Evolutionary conservation across 495 filamentous ascomycete genomes (phyloP), one percentile per base, ranked within the genome.

Genomic region (Aspergillus asperescens): DNA sequence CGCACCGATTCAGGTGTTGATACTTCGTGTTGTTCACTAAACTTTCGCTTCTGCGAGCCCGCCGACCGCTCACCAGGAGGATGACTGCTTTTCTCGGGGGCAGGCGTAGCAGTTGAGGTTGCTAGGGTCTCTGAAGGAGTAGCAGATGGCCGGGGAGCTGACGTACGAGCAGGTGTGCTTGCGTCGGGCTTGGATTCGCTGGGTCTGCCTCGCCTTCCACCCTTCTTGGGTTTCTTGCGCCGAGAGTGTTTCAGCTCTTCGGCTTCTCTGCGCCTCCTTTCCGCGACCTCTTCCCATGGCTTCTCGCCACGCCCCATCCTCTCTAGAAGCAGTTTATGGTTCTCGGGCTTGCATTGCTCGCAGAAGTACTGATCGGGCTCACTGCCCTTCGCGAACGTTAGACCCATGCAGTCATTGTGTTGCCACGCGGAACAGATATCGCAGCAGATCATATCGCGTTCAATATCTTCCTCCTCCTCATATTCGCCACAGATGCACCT

Each of bases 341-440:
- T 80, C 48, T 90, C 83, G 4, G 92, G 93, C 41, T 77, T 76
- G 73, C 93, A 98, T 64, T 84, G 72, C 66, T 98, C 93, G 65
- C 93, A 98, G 64, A 83, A 90, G 71, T 97, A 98, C 62, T 85
- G 70, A 18, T 83, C 81, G 25, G 87, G 87, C 54, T 89, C 71
- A 54, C 87, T 80, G 29, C 88, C 82, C 13, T 86, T 80, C 51
- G 83, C 83, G 56, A 89, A 84, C 52, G 82, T 82, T 54, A 95
- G 76, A 23, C 88, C 90, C 81, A 98, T 90, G 65, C 93, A 98
- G 57, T 90, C 82, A 61, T 94, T 95, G 65, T 98, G 93, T 67
- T 98, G 93, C 93, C 93, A 98, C 40, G 85, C 90, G 23, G 81
- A 81, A 62, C 93, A 98, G 28, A 75, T 78, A 61, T 98, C 93